phyloP scores from a whole-genome alignment of 2,329 filamentous ascomycete genomes.

The Microdochium paspali region DNA sequence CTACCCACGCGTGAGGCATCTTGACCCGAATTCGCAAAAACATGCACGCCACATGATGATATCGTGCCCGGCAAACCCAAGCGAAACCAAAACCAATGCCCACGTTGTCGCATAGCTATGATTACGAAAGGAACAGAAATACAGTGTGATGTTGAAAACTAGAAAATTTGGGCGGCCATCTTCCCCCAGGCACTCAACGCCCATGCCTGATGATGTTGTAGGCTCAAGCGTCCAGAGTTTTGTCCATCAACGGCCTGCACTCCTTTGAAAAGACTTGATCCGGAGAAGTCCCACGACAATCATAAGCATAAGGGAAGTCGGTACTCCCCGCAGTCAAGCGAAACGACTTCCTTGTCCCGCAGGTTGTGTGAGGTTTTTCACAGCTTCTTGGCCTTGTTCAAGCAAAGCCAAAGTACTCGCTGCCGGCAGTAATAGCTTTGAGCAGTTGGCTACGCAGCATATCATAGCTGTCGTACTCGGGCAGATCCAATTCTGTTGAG shows the following conservation, averaged over 20 bases:
- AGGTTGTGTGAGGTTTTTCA: no score
- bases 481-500: slow-evolving; percentile 79
- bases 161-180: no score
- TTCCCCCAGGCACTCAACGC: no score
- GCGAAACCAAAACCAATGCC: no score
- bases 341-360: no score
- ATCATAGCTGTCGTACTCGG: slow-evolving; percentile 97
- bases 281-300: background rate
- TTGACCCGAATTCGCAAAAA: background rate
- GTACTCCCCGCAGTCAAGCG: no score
- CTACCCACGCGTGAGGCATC: slow-evolving; percentile 1
- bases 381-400: slow-evolving; percentile 42
- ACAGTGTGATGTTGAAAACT: no score
- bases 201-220: no score
- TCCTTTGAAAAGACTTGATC: background rate
- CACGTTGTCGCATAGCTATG: no score
- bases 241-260: background rate
- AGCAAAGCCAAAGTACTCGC: slow-evolving; percentile 96
- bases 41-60: slow-evolving; percentile 7
- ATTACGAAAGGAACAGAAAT: no score
- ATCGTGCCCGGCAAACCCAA: slow-evolving; percentile 30
- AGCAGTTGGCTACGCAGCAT: slow-evolving; percentile 76
- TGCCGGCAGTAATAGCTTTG: slow-evolving; percentile 95
- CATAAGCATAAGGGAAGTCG: no score
- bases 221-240: slow-evolving; percentile 25